These are phyloP conservation scores for Aspergillus pseudoviridinutans DNA, from an alignment of 2,329 filamentous ascomycete species.

Conservation along the genomic window DNA sequence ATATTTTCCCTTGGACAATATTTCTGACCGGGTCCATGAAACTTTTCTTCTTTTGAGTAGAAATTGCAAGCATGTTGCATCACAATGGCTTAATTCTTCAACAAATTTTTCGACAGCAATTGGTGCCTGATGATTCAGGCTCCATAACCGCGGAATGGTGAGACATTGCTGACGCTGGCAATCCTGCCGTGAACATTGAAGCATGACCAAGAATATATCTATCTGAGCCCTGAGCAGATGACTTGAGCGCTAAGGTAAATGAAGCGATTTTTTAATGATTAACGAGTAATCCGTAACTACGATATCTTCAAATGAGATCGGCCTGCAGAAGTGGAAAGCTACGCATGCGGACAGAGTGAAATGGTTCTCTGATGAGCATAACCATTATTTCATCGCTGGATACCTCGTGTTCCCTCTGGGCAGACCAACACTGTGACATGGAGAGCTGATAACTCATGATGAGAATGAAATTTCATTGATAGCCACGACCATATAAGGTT, in stretches of 20 bases:
- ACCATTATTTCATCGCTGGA: background rate
- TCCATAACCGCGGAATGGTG: no score
- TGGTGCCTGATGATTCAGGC: background rate
- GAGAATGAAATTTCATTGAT: constrained; percentile 32
- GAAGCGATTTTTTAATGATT: background rate
- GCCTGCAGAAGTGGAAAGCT: background rate
- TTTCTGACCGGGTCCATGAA: no score
- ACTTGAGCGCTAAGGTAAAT: background rate
- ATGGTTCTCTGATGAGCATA: background rate
- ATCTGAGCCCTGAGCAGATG: background rate
- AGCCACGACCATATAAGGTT: constrained; percentile 25
- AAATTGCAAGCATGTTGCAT: background rate
- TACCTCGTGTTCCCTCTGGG: background rate
- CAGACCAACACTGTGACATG: constrained; percentile 8
- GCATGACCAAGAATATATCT: background rate
- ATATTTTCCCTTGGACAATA: background rate
- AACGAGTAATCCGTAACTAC: background rate
- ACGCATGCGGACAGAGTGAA: background rate
- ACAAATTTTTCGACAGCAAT: background rate
- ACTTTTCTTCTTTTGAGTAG: background rate
- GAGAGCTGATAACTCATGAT: constrained; percentile 22
- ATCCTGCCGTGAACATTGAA: background rate
- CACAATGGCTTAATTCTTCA: no score
- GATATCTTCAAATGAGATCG: background rate
- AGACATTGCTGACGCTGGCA: background rate